phyloP scores from a whole-genome alignment of 2,329 filamentous ascomycete genomes.

The Botryotinia globosa region DNA sequence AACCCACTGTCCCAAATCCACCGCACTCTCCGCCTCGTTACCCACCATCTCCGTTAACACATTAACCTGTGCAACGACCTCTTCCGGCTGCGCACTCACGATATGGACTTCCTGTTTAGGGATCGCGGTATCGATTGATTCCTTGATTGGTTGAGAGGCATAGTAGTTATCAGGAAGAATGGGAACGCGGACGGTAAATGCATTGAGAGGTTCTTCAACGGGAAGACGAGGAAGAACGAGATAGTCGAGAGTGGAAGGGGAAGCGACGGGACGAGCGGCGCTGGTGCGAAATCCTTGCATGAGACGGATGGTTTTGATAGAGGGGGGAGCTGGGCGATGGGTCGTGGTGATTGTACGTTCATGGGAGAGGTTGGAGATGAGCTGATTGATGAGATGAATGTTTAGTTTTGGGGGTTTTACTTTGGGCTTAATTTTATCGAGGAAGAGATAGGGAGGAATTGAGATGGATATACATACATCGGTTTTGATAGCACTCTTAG shows the following conservation, averaged over 20 bases:
- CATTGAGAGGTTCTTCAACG: slow-evolving; percentile 29
- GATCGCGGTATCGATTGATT: slow-evolving; percentile 45
- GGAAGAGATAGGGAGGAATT: not conserved
- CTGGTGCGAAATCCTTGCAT: slow-evolving; percentile 62
- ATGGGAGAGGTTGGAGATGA: slow-evolving; percentile 33
- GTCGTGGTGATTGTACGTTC: slow-evolving; percentile 34
- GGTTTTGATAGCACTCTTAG: slow-evolving; percentile 29
- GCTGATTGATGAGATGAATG: slow-evolving; percentile 22
- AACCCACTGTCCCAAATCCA: slow-evolving; percentile 14
- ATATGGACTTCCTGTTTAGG: slow-evolving; percentile 50
- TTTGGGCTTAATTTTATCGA: not conserved
- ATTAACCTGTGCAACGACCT: slow-evolving; percentile 44
- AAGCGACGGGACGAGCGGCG: slow-evolving; percentile 40
- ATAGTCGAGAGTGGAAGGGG: slow-evolving; percentile 43
- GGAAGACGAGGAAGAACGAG: slow-evolving; percentile 51
- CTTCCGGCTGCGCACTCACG: slow-evolving; percentile 55
- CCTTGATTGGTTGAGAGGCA: slow-evolving; percentile 23
- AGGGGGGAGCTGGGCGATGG: slow-evolving; percentile 40
- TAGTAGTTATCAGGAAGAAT: slow-evolving; percentile 55
- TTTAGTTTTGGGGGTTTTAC: slow-evolving; percentile 14
- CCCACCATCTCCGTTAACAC: slow-evolving; percentile 58
- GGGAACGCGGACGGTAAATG: slow-evolving; percentile 48
- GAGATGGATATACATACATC: slow-evolving; percentile 29
- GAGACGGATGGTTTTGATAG: slow-evolving; percentile 49
- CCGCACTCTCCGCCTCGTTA: slow-evolving; percentile 32